Base-by-base conservation (phyloP, 2,329 filamentous ascomycete species). In the Aspergillaceae sp. region DNA sequence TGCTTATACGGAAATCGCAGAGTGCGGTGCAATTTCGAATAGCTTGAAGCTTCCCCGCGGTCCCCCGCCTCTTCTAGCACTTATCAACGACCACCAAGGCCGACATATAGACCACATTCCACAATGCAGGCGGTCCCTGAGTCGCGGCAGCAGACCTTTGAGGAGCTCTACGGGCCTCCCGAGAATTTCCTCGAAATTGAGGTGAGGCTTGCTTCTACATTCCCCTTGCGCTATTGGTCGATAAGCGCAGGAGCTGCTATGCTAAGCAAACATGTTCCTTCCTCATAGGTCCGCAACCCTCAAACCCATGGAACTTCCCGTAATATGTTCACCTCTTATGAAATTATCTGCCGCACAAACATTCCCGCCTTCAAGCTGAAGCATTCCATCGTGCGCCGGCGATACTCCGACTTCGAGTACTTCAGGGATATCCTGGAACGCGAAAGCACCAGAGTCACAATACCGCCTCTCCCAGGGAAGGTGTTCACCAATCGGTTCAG, bases 181-280 rank as follows among this genome's bases (percentile, higher is more conserved):
- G 92, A 98, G 77, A 98, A 98, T 75, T 96, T 97, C 66, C 80
- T 98, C 45, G 92, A 98, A 75, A 95, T 98, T 54, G 92, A 98
- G 77, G 90, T 92, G 68, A 48, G 72, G 64, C 32, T 5, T 36
- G 26, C 46, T 42, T 29, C 19, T 33, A 41, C 19, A 19, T 19
- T 32, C 8, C 30, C 30, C 30, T 32, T 32, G 30, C 19, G 19
- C 19, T 19, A 19, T 19, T 19, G 19, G 19, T 19, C 19, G 19
- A 19, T 19, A 19, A 19, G 19, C 19, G 19, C 19, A 19, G 19
- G 19, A 19, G 19, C 19, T 19, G 19, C 19, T 19, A 26, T 33
- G 19, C 7, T 34, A 29, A 33, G 9, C 19, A 42, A 42, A 6
- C 26, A 8, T 11, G 8, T 34, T 19, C 29, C 28, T 26, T 38